Percentiles rank a stretch among this genome's conserved stretches.
These are phyloP conservation scores for Uronychia binucleata DNA, from an alignment of 73 alveolate genomes.

Conservation along the genomic window DNA sequence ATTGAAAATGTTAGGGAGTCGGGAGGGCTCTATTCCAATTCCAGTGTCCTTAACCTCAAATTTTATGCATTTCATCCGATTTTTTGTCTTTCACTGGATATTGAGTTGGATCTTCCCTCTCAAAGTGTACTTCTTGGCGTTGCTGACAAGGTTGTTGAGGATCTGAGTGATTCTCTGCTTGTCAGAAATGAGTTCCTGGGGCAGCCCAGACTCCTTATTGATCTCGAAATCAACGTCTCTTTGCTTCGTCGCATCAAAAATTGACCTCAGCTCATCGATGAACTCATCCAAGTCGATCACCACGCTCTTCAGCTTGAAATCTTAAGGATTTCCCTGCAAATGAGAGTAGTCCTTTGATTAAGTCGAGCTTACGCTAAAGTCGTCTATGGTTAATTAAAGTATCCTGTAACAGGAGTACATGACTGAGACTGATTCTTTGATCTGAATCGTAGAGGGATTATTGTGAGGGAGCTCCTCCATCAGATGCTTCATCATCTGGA, in stretches of 20 bases:
- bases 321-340: neutral
- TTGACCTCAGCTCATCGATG: neutral
- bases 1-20: neutral
- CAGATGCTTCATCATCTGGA: neutral
- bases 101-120: neutral
- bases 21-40: neutral
- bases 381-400: neutral
- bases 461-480: neutral
- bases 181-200: neutral
- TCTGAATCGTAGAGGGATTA: neutral
- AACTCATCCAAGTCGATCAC: neutral
- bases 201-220: neutral
- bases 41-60: neutral
- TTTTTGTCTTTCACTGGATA: neutral
- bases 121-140: neutral
- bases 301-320: neutral
- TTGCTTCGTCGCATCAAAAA: neutral
- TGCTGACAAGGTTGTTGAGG: neutral
- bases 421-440: too few relatives aligned
- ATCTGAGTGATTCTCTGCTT: neutral
- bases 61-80: neutral
- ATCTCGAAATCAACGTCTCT: neutral
- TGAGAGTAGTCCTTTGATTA: neutral
- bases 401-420: neutral
- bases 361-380: neutral